A percentile compares a stretch with the other conserved stretches of the same genome.
Evolutionary conservation across 441 rosid species (phyloP).

Genomic region (Croton setiger): DNA sequence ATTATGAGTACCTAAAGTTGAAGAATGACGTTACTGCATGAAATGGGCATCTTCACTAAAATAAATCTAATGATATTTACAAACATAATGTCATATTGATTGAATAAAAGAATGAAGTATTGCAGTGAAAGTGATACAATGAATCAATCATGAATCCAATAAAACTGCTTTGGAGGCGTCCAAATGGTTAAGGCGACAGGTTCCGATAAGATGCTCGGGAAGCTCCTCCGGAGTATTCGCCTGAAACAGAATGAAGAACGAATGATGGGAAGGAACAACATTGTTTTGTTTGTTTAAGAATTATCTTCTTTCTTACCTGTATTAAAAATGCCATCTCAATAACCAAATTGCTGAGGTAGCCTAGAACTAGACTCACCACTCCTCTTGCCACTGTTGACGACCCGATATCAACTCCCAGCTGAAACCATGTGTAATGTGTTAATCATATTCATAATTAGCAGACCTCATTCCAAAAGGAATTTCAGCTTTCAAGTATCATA

Average conservation of each 20-base stretch:
- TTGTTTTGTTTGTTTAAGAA: not conserved
- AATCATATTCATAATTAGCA: not conserved
- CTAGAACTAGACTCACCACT: conserved; percentile 93
- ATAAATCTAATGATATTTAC: no score
- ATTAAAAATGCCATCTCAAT: conserved; percentile 94
- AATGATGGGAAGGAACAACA: no score
- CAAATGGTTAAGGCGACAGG: conserved; percentile 86
- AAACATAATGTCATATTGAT: no score
- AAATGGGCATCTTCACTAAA: no score
- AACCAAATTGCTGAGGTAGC: conserved; percentile 90
- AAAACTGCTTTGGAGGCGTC: conserved; percentile 70
- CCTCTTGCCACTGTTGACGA: conserved; percentile 97
- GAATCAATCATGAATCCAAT: conserved; percentile 35
- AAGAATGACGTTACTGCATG: no score
- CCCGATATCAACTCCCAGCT: conserved; percentile 96
- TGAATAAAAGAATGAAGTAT: no score
- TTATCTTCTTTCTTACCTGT: conserved; percentile 52
- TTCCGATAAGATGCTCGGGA: conserved; percentile 87
- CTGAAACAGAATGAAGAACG: conserved; percentile 27
- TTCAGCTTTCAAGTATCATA: no score
- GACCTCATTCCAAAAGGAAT: not conserved
- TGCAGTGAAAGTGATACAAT: no score
- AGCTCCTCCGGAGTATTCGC: conserved; percentile 91
- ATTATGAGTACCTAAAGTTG: no score
- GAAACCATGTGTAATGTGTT: conserved; percentile 35